Percentiles rank a stretch among this genome's conserved stretches.
Evolutionary conservation across 352 stramenopile genomes (phyloP).

Genomic region (Globisporangium paroecandrum): DNA sequence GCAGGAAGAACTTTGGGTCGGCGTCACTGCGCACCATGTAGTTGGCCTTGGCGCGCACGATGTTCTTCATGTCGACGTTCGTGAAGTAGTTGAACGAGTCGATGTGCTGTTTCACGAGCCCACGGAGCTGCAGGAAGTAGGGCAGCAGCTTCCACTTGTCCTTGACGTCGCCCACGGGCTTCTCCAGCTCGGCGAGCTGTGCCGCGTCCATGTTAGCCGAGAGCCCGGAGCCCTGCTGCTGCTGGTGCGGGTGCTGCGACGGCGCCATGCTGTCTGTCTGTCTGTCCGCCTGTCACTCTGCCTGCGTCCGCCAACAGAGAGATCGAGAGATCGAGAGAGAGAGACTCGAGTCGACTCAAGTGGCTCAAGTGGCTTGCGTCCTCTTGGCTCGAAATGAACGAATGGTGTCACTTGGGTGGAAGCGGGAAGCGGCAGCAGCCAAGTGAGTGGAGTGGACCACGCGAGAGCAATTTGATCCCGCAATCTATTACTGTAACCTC

Average conservation of each 20-base stretch:
- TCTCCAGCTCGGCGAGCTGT: conserved; percentile 58
- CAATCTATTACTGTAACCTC: too few species aligned
- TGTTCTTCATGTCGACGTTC: conserved; percentile 98
- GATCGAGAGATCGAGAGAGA: background rate
- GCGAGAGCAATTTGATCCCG: background rate
- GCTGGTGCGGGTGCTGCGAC: conserved; percentile 8
- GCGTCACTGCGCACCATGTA: conserved; percentile 89
- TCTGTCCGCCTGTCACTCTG: background rate
- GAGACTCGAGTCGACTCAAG: background rate
- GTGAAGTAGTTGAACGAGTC: conserved; percentile 99
- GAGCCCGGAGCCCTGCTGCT: conserved; percentile 6
- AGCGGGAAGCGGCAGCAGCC: background rate
- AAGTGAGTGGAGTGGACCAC: conserved; percentile 3
- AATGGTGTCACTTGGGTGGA: conserved; percentile 12
- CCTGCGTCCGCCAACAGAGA: background rate
- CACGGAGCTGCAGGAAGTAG: conserved; percentile 94
- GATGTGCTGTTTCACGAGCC: conserved; percentile 98
- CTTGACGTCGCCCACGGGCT: conserved; percentile 73
- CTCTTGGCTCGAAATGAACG: conserved; percentile 6
- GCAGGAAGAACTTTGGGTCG: conserved; percentile 98
- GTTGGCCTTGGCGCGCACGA: conserved; percentile 93
- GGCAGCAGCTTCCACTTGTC: conserved; percentile 99
- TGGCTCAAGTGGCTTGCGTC: conserved; percentile 1
- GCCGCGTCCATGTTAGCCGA: conserved; percentile 16
- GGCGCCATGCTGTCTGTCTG: conserved; percentile 2